Base-by-base conservation (phyloP, 352 stramenopile genomes). In the Phytophthora boehmeriae region DNA sequence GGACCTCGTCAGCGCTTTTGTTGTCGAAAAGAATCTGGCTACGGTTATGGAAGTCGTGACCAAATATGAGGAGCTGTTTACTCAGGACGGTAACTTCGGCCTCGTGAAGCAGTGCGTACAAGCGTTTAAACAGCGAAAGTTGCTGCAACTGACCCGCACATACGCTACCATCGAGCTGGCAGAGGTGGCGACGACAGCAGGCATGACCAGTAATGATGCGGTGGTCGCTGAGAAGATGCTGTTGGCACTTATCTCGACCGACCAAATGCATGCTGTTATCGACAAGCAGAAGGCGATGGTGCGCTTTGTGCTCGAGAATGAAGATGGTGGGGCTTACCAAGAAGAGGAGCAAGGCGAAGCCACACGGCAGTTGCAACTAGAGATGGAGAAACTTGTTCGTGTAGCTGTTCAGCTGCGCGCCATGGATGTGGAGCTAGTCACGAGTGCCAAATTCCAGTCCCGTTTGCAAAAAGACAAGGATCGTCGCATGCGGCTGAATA, bases 391-490 rank as follows among this genome's bases (percentile, higher is more conserved):
- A 64, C 68, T 94, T 20, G 66, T 91, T 50, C 35, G 76, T 30
- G 78, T 94, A 32, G 80, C 85, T 14, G 65, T 73, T n/a, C 80
- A 90, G 55, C 63, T 92, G 47, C 81, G 82, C n/a, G 61, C 68
- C 41, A 86, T 94, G 76, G 85, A 94, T 59, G 74, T 80, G n/a
- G 85, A 94, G 62, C 68, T 94, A 16, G 81, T 94, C 4, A 92
- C 83, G 57, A 92, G 83, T 54, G 52, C 75, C 55, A 92, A 92
- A 58, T 94, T 94, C 63, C 81, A 92, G 63, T 78, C 66, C 51
- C 81, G 79, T 42, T 35, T 83, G 66, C 76, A 87, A 52, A 91
- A 93, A 46, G 85, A 93, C 38, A 90, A 91, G 54, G 85, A 93
- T 27, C 81, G 83, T 10, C 83, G 81, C 35, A 75, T 73, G 53